Base-by-base conservation (phyloP, 1,284 basidiomycete species). In the Pseudomicrostroma phylloplanum region DNA sequence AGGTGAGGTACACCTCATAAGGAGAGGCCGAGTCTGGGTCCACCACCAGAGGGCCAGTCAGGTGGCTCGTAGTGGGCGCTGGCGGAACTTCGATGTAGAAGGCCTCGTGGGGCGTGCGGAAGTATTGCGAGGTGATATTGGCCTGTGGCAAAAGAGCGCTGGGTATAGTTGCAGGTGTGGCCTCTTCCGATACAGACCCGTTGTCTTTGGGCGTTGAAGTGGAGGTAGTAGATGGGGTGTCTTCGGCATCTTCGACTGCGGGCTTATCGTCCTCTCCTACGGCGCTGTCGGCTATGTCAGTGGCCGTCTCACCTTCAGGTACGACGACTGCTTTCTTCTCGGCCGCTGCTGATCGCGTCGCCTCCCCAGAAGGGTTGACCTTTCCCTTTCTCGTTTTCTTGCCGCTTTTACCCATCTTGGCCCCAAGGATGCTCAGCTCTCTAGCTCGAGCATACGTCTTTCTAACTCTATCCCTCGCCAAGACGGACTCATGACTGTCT, bases 1-100 rank as follows among this genome's bases (percentile, higher is more conserved):
- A 80, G 0, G 89, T 83, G 57, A 96, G 80, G 77, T 96, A 97
- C 21, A 98, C 80, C 79, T 97, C 93, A 73, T 96, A 96, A 0
- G 88, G 87, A 70, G 43, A 21, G 90, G 87, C 0, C 92, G 96
- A 65, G 93, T 89, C 93, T 96, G 79, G 0, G 57, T 36, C 30
- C 9, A 36, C 30, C 30, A 36, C 69, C 30, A 72, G 41, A 6
- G 51, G 51, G 6, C 15, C 13, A 26, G 15, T 15, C 51, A 15
- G 51, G 7, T 25, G 51, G 13, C 21, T 26, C 26, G 51, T 25
- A 15, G 17, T 19, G 23, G n/a, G 2, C 41, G 3, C 23, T 15
- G 26, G 1, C 17, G 26, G 30, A 39, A 58, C 17, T 9, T 23
- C 93, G 82, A 96, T 86, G 40, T 54, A 54, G 13, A 96, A 86